Percentiles rank a stretch among this genome's conserved stretches.
phyloP scores from a whole-genome alignment of 306 rosid genomes.

The Fragaria ananassa region DNA sequence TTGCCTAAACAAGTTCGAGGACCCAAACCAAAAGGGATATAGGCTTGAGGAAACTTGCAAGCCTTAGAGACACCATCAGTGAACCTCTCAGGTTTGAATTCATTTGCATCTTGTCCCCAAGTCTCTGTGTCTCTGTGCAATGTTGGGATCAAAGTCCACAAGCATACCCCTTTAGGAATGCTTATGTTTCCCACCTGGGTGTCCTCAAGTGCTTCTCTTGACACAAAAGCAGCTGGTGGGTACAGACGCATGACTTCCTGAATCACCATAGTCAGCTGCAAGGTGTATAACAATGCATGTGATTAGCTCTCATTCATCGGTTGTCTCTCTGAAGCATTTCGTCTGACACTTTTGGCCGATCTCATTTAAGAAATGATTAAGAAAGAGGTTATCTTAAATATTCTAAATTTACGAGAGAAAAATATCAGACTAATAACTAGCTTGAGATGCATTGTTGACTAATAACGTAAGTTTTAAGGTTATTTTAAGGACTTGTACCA shows the following conservation, averaged over 20 bases:
- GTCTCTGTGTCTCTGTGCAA: slow-evolving; percentile 68
- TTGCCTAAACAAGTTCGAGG: slow-evolving; percentile 74
- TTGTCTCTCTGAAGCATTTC: too few relatives aligned
- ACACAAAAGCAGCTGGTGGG: slow-evolving; percentile 89
- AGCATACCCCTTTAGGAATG: slow-evolving; percentile 66
- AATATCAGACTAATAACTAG: too few relatives aligned
- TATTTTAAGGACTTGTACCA: slow-evolving; percentile 30
- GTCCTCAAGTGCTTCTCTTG: slow-evolving; percentile 81
- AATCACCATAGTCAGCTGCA: slow-evolving; percentile 69
- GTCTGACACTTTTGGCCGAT: too few relatives aligned
- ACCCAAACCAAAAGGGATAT: slow-evolving; percentile 81
- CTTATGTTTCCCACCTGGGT: slow-evolving; percentile 53
- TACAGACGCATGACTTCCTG: slow-evolving; percentile 78
- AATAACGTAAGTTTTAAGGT: too few relatives aligned
- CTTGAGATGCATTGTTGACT: neutral
- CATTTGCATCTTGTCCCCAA: slow-evolving; percentile 81
- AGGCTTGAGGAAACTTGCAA: slow-evolving; percentile 65
- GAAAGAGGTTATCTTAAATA: too few relatives aligned
- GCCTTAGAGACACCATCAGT: slow-evolving; percentile 67
- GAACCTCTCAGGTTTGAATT: slow-evolving; percentile 85
- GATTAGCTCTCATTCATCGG: too few relatives aligned
- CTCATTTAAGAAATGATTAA: too few relatives aligned
- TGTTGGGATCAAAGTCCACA: slow-evolving; percentile 82
- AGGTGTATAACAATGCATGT: neutral
- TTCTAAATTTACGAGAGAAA: too few relatives aligned